Percentiles rank a stretch among this genome's conserved stretches.
phyloP scores from a whole-genome alignment of 108 stramenopile genomes.

The Aurantiochytrium sp. region DNA sequence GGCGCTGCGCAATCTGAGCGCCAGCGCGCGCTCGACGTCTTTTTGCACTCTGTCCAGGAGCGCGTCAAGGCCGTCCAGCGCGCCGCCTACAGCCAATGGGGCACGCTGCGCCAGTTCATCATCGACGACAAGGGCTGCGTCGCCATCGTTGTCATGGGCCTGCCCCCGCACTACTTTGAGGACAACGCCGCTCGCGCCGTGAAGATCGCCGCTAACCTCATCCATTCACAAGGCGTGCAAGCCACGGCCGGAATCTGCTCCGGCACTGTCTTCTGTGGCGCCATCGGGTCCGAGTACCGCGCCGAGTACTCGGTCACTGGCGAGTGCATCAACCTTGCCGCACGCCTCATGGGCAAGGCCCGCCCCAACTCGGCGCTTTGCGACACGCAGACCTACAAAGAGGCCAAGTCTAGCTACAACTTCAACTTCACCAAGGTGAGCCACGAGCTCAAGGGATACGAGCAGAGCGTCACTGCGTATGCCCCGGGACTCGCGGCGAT shows the following conservation, averaged over 20 bases:
- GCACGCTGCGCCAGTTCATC: conserved; percentile 36
- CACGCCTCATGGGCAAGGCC: conserved; percentile 45
- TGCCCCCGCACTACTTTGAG: conserved; percentile 4
- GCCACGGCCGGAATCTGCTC: conserved; percentile 31
- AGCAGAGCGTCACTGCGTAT: neutral
- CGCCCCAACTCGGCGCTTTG: conserved; percentile 20
- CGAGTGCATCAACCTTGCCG: conserved; percentile 39
- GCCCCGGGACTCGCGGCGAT: neutral
- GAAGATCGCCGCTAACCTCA: conserved; percentile 3
- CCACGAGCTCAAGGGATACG: neutral
- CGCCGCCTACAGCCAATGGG: conserved; percentile 27
- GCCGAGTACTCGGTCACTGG: conserved; percentile 43
- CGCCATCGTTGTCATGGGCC: conserved; percentile 30
- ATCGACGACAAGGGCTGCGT: conserved; percentile 45
- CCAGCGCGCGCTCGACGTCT: neutral
- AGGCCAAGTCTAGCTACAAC: neutral
- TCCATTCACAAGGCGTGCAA: neutral
- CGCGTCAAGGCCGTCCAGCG: conserved; percentile 29
- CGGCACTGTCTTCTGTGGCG: conserved; percentile 35
- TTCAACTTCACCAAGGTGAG: neutral
- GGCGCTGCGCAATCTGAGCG: neutral
- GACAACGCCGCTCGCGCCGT: conserved; percentile 29
- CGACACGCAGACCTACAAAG: conserved; percentile 3
- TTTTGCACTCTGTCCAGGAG: conserved; percentile 2
- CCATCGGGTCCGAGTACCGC: conserved; percentile 32